A percentile compares a stretch with the other conserved stretches of the same genome.
phyloP scores from a whole-genome alignment of 2,329 filamentous ascomycete species.

The Aspergillus glaucus region DNA sequence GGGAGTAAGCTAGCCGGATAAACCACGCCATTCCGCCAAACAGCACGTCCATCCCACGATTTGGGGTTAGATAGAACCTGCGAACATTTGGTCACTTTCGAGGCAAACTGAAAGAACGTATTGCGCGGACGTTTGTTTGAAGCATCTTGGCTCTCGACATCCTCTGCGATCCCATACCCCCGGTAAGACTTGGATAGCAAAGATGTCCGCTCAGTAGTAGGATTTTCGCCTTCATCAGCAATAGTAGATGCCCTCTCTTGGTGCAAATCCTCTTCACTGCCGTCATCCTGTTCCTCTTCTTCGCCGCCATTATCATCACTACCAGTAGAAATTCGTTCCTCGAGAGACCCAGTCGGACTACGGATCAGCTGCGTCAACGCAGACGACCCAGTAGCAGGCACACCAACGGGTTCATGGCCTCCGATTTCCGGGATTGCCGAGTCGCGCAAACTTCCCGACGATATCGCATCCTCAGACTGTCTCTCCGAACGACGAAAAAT shows the following conservation, averaged over 20 bases:
- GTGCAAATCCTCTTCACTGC: not conserved
- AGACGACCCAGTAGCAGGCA: constrained; percentile 35
- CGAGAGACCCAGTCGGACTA: constrained; percentile 26
- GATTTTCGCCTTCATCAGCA: constrained; percentile 18
- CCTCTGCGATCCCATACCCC: constrained; percentile 25
- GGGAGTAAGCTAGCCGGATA: constrained; percentile 68
- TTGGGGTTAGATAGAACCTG: constrained; percentile 54
- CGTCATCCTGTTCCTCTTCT: constrained; percentile 8
- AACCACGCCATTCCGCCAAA: constrained; percentile 60
- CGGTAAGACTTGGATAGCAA: constrained; percentile 27
- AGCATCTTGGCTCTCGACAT: constrained; percentile 25
- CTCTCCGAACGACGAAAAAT: constrained; percentile 14
- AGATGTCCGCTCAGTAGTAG: constrained; percentile 31
- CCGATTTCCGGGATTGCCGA: not conserved
- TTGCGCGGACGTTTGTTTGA: constrained; percentile 7
- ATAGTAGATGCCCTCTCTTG: constrained; percentile 9
- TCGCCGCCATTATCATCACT: not conserved
- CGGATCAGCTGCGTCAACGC: constrained; percentile 48
- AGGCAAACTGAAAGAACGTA: constrained; percentile 11
- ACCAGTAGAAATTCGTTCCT: constrained; percentile 1
- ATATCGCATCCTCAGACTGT: not conserved
- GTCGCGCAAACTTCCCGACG: not conserved
- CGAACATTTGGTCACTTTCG: constrained; percentile 15
- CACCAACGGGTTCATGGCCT: not conserved
- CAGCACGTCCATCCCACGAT: constrained; percentile 61